A percentile compares a stretch with the other conserved stretches of the same genome.
Evolutionary conservation across 352 stramenopile genomes (phyloP).

Genomic region (Aphanomyces stellatus): DNA sequence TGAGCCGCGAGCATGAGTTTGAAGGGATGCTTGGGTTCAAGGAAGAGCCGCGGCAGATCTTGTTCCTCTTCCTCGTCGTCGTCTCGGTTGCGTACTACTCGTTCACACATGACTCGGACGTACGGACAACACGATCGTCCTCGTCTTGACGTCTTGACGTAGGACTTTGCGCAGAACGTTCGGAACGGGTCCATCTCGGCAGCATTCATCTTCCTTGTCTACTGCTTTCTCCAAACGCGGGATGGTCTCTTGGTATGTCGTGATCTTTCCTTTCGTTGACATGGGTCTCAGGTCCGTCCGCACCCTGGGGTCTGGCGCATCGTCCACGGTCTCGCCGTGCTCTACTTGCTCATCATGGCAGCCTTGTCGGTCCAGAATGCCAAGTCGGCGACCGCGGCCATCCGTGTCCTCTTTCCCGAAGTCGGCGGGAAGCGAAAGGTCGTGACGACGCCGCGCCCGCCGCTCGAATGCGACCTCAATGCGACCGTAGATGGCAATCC

Average conservation of each 20-base stretch:
- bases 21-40: slow-evolving; percentile 66
- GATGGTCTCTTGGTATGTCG: slow-evolving; percentile 63
- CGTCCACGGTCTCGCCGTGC: slow-evolving; percentile 66
- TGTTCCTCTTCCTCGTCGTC: slow-evolving; percentile 54
- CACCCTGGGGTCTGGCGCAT: slow-evolving; percentile 73
- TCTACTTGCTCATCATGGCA: slow-evolving; percentile 67
- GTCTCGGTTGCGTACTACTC: slow-evolving; percentile 67
- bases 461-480: slow-evolving; percentile 64
- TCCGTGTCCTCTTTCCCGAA: slow-evolving; percentile 70
- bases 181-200: slow-evolving; percentile 50
- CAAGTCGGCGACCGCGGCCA: slow-evolving; percentile 41
- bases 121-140: neutral
- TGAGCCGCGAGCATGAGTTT: slow-evolving; percentile 39
- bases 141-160: slow-evolving; percentile 1
- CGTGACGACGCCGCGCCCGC: slow-evolving; percentile 20
- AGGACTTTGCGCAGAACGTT: slow-evolving; percentile 56
- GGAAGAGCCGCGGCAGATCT: slow-evolving; percentile 66
- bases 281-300: slow-evolving; percentile 31
- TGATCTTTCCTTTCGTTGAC: neutral
- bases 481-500: slow-evolving; percentile 23
- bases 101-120: slow-evolving; percentile 68
- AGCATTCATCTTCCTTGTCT: slow-evolving; percentile 73
- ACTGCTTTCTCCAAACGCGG: slow-evolving; percentile 77
- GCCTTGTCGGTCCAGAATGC: slow-evolving; percentile 64
- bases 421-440: slow-evolving; percentile 31